phyloP scores from a whole-genome alignment of 768 basidiomycete genomes.

The Tylopilus intermedius region DNA sequence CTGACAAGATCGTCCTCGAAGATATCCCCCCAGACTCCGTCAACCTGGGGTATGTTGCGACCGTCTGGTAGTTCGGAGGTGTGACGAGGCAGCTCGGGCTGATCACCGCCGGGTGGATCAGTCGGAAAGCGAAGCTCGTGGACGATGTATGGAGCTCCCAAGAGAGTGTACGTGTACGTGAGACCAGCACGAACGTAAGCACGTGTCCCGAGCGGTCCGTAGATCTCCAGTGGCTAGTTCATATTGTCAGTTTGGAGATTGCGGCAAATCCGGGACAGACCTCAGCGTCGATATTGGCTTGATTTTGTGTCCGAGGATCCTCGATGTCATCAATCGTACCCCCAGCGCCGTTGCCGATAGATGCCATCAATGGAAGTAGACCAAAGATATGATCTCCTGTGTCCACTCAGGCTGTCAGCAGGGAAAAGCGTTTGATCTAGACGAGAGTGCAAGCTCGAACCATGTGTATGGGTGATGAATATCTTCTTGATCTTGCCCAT shows the following conservation, averaged over 20 bases:
- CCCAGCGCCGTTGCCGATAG: conserved; percentile 69
- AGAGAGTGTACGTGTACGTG: conserved; percentile 60
- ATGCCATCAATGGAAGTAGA: conserved; percentile 61
- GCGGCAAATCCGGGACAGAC: conserved; percentile 10
- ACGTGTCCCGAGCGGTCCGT: conserved; percentile 80
- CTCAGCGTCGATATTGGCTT: conserved; percentile 3
- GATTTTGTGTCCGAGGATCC: conserved; percentile 47
- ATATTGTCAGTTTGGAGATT: conserved; percentile 9
- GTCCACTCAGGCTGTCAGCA: conserved; percentile 1
- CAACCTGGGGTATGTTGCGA: conserved; percentile 53
- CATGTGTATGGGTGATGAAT: conserved; percentile 88
- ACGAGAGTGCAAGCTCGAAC: conserved; percentile 32
- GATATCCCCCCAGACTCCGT: conserved; percentile 65
- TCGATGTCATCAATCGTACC: conserved; percentile 53
- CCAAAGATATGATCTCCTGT: conserved; percentile 83
- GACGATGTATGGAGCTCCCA: conserved; percentile 67
- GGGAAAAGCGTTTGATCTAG: background rate
- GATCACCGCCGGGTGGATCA: conserved; percentile 53
- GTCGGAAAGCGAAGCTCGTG: conserved; percentile 71
- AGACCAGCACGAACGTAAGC: conserved; percentile 71
- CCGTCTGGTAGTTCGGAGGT: conserved; percentile 55
- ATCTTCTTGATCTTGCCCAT: conserved; percentile 79
- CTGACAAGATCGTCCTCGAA: conserved; percentile 52
- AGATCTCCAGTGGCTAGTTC: conserved; percentile 69
- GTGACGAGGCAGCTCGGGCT: conserved; percentile 43